A percentile compares a stretch with the other conserved stretches of the same genome.
These are phyloP conservation scores for Spergularia azorica DNA, from an alignment of 179 eudicot species.

Conservation along the genomic window DNA sequence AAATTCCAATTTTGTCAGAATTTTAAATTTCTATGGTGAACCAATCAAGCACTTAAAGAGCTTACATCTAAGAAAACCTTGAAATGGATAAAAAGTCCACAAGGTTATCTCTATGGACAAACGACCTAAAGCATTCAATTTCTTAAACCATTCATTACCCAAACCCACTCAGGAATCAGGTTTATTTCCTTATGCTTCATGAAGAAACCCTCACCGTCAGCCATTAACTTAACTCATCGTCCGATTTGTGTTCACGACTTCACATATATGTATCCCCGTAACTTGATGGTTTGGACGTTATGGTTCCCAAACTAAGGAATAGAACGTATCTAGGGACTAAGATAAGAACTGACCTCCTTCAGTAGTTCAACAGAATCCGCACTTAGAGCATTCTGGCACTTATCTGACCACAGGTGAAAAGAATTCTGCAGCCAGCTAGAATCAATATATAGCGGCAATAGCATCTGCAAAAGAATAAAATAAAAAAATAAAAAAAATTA, in stretches of 20 bases:
- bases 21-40: no score
- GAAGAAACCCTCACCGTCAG: not conserved
- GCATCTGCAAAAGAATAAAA: constrained; percentile 52
- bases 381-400: constrained; percentile 66
- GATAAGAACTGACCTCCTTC: constrained; percentile 59
- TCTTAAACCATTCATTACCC: no score
- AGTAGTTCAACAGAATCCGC: constrained; percentile 87
- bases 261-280: not conserved
- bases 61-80: no score
- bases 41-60: no score
- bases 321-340: not conserved
- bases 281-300: not conserved
- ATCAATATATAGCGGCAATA: constrained; percentile 56
- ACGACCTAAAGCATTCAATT: no score
- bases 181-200: no score
- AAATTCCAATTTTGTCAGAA: no score
- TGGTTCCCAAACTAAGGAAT: not conserved
- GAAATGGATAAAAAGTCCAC: no score
- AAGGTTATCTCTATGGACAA: no score
- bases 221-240: not conserved
- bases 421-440: constrained; percentile 73
- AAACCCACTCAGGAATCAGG: no score
- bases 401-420: constrained; percentile 60
- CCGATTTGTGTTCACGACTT: no score
- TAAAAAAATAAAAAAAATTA: constrained; percentile 5